Conservation (phyloP, 495 filamentous ascomycete genomes). For the Cercophora samala region DNA sequence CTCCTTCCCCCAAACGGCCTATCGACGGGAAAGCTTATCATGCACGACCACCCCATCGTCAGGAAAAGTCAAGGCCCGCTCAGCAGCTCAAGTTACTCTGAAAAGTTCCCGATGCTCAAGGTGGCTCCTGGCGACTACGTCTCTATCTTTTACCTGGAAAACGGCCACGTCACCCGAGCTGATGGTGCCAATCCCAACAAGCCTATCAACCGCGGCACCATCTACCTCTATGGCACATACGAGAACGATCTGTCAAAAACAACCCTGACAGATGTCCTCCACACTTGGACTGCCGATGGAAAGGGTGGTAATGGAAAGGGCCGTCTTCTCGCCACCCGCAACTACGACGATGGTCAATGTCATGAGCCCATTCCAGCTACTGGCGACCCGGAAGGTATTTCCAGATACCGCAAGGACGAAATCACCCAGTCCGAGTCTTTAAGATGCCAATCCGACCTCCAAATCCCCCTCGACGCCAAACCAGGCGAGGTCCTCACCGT, state of each 20-base stretch:
- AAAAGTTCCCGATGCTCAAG: constrained; percentile 58
- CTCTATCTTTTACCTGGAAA: constrained; percentile 75
- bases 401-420: constrained; percentile 46
- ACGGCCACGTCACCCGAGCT: constrained; percentile 78
- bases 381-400: constrained; percentile 45
- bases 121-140: constrained; percentile 65
- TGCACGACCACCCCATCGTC: constrained; percentile 41
- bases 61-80: constrained; percentile 37
- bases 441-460: constrained; percentile 74
- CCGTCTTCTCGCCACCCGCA: constrained; percentile 63
- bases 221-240: constrained; percentile 81
- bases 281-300: constrained; percentile 70
- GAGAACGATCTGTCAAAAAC: constrained; percentile 48
- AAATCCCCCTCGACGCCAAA: constrained; percentile 56
- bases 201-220: constrained; percentile 65
- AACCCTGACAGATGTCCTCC: constrained; percentile 65
- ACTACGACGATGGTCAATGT: constrained; percentile 83
- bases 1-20: constrained; percentile 51
- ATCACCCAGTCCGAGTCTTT: constrained; percentile 51
- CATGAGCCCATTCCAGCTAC: constrained; percentile 55
- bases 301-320: constrained; percentile 73
- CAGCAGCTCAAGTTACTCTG: constrained; percentile 49
- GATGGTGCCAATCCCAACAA: constrained; percentile 51
- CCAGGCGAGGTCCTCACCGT: constrained; percentile 61
- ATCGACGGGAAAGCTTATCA: constrained; percentile 18